Percentiles rank a stretch among this genome's conserved stretches.
phyloP scores from a whole-genome alignment of 2,329 filamentous ascomycete species.

The Colletotrichum spaethianum region DNA sequence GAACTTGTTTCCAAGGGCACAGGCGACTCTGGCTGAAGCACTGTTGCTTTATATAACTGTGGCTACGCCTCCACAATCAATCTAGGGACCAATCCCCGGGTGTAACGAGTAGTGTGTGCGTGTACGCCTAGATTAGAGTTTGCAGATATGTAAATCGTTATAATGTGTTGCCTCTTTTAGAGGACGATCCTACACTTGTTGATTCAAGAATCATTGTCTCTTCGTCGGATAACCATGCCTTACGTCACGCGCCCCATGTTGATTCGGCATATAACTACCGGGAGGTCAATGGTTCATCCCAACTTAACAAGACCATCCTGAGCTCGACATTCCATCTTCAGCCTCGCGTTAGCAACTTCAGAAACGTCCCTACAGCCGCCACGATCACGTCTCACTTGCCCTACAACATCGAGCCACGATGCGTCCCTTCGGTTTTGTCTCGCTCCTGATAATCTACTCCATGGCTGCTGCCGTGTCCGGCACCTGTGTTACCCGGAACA shows the following conservation, averaged over 20 bases:
- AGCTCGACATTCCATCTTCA: background rate
- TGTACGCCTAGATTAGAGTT: background rate
- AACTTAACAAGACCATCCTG: too few relatives aligned
- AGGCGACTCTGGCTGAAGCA: too few relatives aligned
- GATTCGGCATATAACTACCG: background rate
- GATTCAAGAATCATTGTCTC: background rate
- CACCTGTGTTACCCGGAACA: background rate
- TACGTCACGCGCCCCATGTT: background rate
- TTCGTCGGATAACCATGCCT: background rate
- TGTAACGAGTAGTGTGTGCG: too few relatives aligned
- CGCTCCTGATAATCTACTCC: background rate
- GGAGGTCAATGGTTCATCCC: too few relatives aligned
- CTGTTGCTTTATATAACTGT: background rate
- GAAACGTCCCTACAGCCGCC: background rate
- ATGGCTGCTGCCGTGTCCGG: background rate
- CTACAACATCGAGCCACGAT: background rate
- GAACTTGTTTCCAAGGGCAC: too few relatives aligned
- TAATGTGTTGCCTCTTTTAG: background rate
- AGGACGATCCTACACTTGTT: background rate
- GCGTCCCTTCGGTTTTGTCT: background rate
- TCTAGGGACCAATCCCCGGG: background rate
- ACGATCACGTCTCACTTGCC: too few relatives aligned
- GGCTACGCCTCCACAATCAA: background rate
- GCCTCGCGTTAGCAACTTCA: too few relatives aligned
- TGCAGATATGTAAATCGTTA: background rate